phyloP scores from a whole-genome alignment of 23 red algal species.

The Gracilaria gracilis region DNA sequence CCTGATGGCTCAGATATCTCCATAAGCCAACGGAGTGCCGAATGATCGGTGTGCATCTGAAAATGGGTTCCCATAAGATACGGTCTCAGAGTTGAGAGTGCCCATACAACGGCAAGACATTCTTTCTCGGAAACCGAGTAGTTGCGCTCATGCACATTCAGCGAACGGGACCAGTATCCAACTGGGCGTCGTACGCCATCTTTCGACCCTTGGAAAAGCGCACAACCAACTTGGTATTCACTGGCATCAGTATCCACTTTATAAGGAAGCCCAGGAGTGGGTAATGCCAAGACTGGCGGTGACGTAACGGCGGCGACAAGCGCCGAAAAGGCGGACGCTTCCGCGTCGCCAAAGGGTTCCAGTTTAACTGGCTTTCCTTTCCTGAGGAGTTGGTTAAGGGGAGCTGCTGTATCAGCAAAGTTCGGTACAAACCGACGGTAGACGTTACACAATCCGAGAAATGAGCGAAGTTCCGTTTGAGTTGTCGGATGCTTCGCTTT shows the following conservation, averaged over 20 bases:
- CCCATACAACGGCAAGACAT: constrained; percentile 46
- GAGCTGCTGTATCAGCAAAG: background rate
- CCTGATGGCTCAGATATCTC: no score
- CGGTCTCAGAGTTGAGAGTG: constrained; percentile 15
- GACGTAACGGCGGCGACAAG: background rate
- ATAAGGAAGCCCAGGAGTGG: no score
- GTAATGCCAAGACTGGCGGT: no score
- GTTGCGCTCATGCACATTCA: background rate
- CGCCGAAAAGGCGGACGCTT: background rate
- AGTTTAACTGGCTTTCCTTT: background rate
- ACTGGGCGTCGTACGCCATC: background rate
- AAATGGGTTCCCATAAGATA: constrained; percentile 9
- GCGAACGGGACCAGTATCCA: constrained; percentile 21
- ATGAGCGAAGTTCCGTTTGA: constrained; percentile 2
- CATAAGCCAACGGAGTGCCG: constrained; percentile 31
- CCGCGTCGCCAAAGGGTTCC: background rate
- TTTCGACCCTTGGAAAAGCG: background rate
- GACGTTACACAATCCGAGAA: background rate
- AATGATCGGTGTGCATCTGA: background rate
- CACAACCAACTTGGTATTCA: background rate
- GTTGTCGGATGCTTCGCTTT: background rate
- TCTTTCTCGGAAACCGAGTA: constrained; percentile 12
- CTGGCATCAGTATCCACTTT: no score
- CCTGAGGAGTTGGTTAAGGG: constrained; percentile 6
- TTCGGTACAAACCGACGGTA: constrained; percentile 36